These are phyloP conservation scores for Saturnispora hagleri DNA, from an alignment of 805 yeast genomes.

Conservation along the genomic window DNA sequence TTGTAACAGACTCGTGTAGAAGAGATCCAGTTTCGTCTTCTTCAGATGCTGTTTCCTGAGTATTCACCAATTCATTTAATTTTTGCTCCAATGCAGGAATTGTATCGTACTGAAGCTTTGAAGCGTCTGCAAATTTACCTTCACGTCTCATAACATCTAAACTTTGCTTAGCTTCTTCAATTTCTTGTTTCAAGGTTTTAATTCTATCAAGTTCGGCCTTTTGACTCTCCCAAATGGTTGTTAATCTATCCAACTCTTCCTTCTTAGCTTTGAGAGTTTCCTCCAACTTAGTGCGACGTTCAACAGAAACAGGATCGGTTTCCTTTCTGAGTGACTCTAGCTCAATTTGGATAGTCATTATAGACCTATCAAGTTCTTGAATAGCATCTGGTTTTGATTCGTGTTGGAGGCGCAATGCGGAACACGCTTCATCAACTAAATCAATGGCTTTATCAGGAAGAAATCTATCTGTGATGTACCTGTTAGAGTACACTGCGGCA, in stretches of 20 bases:
- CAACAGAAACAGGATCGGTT: conserved; percentile 74
- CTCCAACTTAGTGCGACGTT: conserved; percentile 67
- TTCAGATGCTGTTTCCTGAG: conserved; percentile 28
- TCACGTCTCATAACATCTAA: conserved; percentile 75
- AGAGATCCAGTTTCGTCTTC: conserved; percentile 27
- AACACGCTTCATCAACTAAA: conserved; percentile 94
- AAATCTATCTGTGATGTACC: conserved; percentile 86
- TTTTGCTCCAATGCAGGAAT: conserved; percentile 71
- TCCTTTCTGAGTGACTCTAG: conserved; percentile 90
- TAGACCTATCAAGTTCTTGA: conserved; percentile 75
- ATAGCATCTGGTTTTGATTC: conserved; percentile 96
- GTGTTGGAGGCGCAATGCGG: conserved; percentile 87
- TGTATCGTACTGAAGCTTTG: conserved; percentile 77
- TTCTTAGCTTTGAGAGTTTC: conserved; percentile 53
- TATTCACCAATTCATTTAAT: conserved; percentile 38
- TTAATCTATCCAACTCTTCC: conserved; percentile 59
- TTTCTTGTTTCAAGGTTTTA: conserved; percentile 68
- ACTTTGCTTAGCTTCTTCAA: conserved; percentile 78
- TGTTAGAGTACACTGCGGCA: conserved; percentile 81
- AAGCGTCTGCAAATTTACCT: conserved; percentile 82
- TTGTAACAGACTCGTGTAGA: conserved; percentile 85
- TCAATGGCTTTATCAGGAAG: conserved; percentile 97
- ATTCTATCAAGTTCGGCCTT: conserved; percentile 65
- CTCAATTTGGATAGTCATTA: conserved; percentile 93
- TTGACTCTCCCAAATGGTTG: conserved; percentile 82